Conservation (phyloP, 2,329 filamentous ascomycete genomes). For the Pseudogymnoascus sp. region DNA sequence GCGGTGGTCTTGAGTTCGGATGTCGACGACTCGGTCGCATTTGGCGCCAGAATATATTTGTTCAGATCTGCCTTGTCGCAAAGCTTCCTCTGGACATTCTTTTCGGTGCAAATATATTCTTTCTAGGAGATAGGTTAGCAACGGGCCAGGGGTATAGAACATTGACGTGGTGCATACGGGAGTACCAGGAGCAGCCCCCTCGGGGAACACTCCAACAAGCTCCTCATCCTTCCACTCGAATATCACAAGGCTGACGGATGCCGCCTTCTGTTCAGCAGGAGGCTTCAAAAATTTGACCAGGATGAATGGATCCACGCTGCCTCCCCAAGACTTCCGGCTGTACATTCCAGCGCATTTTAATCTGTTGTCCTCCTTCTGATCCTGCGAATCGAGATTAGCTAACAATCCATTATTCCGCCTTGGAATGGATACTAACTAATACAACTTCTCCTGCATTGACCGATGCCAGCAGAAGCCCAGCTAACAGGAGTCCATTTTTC, state of each 20-base stretch:
- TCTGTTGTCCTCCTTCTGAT: slow-evolving; percentile 67
- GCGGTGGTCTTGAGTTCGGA: slow-evolving; percentile 73
- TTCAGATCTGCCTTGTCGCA: slow-evolving; percentile 77
- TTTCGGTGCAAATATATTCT: slow-evolving; percentile 70
- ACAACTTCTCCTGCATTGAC: slow-evolving; percentile 51
- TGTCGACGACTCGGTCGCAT: slow-evolving; percentile 65
- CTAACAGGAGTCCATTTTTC: slow-evolving; percentile 42
- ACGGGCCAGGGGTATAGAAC: neutral
- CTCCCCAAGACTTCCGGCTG: slow-evolving; percentile 81
- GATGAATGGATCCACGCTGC: slow-evolving; percentile 82
- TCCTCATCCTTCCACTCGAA: slow-evolving; percentile 90
- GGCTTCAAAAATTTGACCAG: slow-evolving; percentile 66
- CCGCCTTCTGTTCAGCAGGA: slow-evolving; percentile 48
- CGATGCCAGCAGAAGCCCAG: slow-evolving; percentile 51
- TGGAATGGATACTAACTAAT: slow-evolving; percentile 40
- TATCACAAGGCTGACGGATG: slow-evolving; percentile 74
- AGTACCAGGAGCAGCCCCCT: slow-evolving; percentile 31
- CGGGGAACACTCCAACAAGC: slow-evolving; percentile 64
- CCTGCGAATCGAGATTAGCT: slow-evolving; percentile 41
- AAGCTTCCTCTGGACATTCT: slow-evolving; percentile 59
- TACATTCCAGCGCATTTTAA: slow-evolving; percentile 93
- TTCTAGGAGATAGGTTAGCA: slow-evolving; percentile 41
- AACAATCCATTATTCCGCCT: neutral
- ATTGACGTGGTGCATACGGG: neutral
- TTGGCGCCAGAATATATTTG: slow-evolving; percentile 72